Percentiles rank a stretch among this genome's conserved stretches.
phyloP scores from a whole-genome alignment of 495 filamentous ascomycete species.

The Parachaetomium inaequale region DNA sequence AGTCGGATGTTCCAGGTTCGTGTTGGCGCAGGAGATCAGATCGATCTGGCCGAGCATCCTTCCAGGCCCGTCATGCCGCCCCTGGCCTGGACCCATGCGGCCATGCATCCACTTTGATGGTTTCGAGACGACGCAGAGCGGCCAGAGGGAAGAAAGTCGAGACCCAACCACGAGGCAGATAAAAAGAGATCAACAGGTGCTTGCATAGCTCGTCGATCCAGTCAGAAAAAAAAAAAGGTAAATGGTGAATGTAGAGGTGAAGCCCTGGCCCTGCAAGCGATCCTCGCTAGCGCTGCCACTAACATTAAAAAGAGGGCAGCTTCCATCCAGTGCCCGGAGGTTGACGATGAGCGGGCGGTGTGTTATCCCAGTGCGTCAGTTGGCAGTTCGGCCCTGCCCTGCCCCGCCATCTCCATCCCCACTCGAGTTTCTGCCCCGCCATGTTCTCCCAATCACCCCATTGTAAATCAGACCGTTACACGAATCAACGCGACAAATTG shows the following conservation, averaged over 20 bases:
- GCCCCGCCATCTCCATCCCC: slow-evolving; percentile 2
- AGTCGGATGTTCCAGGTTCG: not conserved
- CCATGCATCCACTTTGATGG: not conserved
- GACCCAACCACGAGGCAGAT: not conserved
- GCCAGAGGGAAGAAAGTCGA: not conserved
- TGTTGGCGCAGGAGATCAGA: not conserved
- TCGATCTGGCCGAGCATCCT: not conserved
- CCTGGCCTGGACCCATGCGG: not conserved
- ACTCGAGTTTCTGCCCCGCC: not conserved
- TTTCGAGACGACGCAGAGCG: not conserved
- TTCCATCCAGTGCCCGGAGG: too few relatives aligned
- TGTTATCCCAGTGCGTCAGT: not conserved
- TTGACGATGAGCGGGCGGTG: not conserved
- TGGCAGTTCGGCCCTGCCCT: not conserved
- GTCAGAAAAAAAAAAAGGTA: too few relatives aligned
- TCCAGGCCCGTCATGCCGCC: slow-evolving; percentile 16
- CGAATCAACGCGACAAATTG: not conserved
- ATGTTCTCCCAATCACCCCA: slow-evolving; percentile 1
- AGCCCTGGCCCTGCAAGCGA: not conserved
- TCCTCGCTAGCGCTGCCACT: not conserved
- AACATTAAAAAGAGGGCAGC: too few relatives aligned
- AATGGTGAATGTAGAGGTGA: not conserved
- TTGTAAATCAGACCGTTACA: not conserved
- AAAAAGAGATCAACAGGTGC: not conserved
- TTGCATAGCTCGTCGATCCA: not conserved